phyloP scores from a whole-genome alignment of 331 rosid genomes.

The Telfairia occidentalis region DNA sequence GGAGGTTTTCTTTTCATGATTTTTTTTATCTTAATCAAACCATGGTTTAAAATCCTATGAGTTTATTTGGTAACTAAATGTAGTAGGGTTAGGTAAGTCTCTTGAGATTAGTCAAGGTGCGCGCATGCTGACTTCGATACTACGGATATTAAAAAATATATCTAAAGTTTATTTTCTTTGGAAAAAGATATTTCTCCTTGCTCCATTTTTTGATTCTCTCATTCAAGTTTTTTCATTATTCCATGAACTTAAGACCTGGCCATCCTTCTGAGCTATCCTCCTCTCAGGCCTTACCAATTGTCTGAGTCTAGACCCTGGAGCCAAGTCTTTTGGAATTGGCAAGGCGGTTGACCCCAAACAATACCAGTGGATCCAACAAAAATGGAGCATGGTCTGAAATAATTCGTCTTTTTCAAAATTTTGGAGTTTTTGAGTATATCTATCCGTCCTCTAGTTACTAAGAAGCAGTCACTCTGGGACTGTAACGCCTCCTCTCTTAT shows the following conservation, averaged over 20 bases:
- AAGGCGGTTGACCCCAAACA: background rate
- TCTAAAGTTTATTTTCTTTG: too few species aligned
- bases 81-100: too few species aligned
- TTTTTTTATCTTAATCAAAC: background rate
- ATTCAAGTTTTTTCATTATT: background rate
- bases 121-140: too few species aligned
- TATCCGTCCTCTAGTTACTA: background rate
- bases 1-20: background rate
- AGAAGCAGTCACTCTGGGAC: background rate
- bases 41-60: too few species aligned
- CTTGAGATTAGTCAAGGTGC: too few species aligned
- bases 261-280: background rate
- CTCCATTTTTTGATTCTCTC: background rate
- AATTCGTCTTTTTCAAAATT: background rate
- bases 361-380: background rate
- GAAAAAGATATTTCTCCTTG: background rate
- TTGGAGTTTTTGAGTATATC: background rate
- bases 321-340: background rate
- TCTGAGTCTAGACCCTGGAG: background rate
- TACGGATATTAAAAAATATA: too few species aligned
- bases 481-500: background rate
- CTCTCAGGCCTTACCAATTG: too few species aligned
- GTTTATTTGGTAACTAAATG: too few species aligned
- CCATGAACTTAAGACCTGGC: background rate
- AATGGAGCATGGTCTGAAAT: background rate